A percentile compares a stretch with the other conserved stretches of the same genome.
Conservation (phyloP, 192 early-diverging fungal species). For the Backusella australiensis region DNA sequence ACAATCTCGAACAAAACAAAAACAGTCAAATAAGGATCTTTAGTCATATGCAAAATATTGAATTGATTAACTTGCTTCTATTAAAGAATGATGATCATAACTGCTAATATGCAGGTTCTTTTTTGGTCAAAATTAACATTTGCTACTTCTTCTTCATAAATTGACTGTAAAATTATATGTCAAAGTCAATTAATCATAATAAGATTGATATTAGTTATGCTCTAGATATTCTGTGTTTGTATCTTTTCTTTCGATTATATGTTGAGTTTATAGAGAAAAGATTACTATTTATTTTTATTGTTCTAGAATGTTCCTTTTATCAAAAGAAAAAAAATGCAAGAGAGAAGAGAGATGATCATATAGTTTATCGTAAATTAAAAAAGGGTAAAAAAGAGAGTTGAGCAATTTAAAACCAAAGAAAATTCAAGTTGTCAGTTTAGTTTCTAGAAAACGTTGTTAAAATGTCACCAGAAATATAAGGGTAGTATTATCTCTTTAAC, state of each 20-base stretch:
- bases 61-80: conserved; percentile 2
- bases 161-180: not conserved
- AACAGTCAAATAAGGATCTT: not conserved
- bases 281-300: no score
- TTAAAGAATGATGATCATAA: not conserved
- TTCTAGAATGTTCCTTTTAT: not conserved
- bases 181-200: no score
- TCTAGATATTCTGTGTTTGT: no score
- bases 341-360: not conserved
- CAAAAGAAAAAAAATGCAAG: not conserved
- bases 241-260: no score
- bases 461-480: not conserved
- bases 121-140: not conserved
- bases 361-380: not conserved
- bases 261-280: no score
- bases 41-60: conserved; percentile 4
- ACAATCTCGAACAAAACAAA: not conserved
- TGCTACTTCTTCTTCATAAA: not conserved
- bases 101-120: not conserved
- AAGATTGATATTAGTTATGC: no score
- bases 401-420: not conserved
- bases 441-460: not conserved
- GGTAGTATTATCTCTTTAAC: not conserved
- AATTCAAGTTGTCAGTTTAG: not conserved
- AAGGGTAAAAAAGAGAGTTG: no score